Percentiles rank a stretch among this genome's conserved stretches.
Evolutionary conservation across 768 basidiomycete genomes (phyloP).

Genomic region (Galerina marginata): DNA sequence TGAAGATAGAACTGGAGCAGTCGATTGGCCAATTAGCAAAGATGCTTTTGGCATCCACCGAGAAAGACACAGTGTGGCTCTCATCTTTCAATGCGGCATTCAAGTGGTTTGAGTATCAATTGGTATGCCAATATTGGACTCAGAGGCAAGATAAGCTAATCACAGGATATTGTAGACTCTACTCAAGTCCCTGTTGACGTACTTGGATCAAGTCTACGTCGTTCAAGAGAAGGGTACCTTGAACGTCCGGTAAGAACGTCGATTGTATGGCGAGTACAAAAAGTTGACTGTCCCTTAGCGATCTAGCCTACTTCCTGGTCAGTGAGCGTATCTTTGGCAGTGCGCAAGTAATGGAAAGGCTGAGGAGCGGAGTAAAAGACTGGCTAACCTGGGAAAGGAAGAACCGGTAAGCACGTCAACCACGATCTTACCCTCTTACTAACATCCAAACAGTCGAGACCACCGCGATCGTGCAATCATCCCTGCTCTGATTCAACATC

Average conservation of each 20-base stretch:
- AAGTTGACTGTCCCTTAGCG: slow-evolving; percentile 38
- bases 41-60: slow-evolving; percentile 36
- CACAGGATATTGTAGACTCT: slow-evolving; percentile 46
- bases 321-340: slow-evolving; percentile 55
- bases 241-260: slow-evolving; percentile 50
- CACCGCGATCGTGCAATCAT: slow-evolving; percentile 49
- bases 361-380: slow-evolving; percentile 49
- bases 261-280: not conserved
- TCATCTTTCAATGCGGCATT: slow-evolving; percentile 57
- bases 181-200: slow-evolving; percentile 67
- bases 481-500: slow-evolving; percentile 56
- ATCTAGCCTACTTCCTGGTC: slow-evolving; percentile 64
- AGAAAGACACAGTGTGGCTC: slow-evolving; percentile 59
- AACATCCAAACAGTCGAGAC: slow-evolving; percentile 31
- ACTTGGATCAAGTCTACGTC: slow-evolving; percentile 74
- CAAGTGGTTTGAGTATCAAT: slow-evolving; percentile 66
- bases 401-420: slow-evolving; percentile 33
- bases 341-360: slow-evolving; percentile 42
- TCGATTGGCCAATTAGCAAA: slow-evolving; percentile 47
- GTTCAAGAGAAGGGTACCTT: slow-evolving; percentile 39
- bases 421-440: not conserved
- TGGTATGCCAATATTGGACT: slow-evolving; percentile 50
- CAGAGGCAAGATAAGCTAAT: not conserved
- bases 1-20: slow-evolving; percentile 66
- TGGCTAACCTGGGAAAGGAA: slow-evolving; percentile 65